Evolutionary conservation across 352 stramenopile species (phyloP).

Genomic region (Globisporangium paroecandrum): DNA sequence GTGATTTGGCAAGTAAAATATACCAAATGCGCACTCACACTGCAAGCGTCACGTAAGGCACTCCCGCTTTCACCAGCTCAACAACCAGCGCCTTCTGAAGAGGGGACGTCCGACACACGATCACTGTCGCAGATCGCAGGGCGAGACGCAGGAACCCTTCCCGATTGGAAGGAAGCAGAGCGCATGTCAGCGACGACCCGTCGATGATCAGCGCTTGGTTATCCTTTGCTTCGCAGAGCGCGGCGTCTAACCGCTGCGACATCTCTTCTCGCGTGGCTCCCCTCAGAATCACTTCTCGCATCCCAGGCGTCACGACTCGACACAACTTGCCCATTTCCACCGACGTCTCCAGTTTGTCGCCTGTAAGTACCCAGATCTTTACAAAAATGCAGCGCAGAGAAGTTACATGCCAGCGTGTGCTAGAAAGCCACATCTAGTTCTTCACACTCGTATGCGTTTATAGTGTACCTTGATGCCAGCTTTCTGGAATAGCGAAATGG

Average conservation of each 20-base stretch:
- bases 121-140: slow-evolving; percentile 74
- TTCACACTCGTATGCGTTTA: not conserved
- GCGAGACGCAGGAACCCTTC: slow-evolving; percentile 68
- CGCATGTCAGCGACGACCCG: slow-evolving; percentile 54
- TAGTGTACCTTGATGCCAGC: slow-evolving; percentile 93
- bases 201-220: slow-evolving; percentile 71
- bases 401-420: not conserved
- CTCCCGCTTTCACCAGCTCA: slow-evolving; percentile 88
- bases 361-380: slow-evolving; percentile 92
- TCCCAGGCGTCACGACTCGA: slow-evolving; percentile 75
- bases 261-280: slow-evolving; percentile 46
- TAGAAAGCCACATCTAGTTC: not conserved
- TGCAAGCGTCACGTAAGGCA: slow-evolving; percentile 87
- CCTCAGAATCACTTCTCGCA: slow-evolving; percentile 73
- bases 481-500: slow-evolving; percentile 86
- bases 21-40: slow-evolving; percentile 58
- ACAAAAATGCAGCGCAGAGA: not conserved
- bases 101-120: slow-evolving; percentile 86
- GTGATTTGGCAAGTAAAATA: not conserved
- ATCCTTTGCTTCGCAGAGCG: slow-evolving; percentile 50
- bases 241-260: slow-evolving; percentile 43
- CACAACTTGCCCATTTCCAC: slow-evolving; percentile 97
- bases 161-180: slow-evolving; percentile 50
- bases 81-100: slow-evolving; percentile 92
- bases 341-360: slow-evolving; percentile 98